Evolutionary conservation across 495 filamentous ascomycete species (phyloP), one percentile per base, ranked within the genome.

Genomic region (Geoglossum glabrum): DNA sequence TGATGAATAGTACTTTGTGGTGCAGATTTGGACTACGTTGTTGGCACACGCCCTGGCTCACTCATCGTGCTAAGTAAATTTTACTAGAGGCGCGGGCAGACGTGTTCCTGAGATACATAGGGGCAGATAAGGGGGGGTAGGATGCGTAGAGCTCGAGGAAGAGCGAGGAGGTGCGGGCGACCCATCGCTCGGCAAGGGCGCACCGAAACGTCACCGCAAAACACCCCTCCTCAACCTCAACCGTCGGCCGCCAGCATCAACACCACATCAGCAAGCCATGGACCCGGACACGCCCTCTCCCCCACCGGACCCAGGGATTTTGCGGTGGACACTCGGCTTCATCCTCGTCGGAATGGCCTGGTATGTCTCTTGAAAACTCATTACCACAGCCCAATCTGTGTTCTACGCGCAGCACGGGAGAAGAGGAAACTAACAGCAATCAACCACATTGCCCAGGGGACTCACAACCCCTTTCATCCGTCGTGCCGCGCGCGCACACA

Each of bases 321-420:
- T 90, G 70, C 86, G 84, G 70, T 93, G 85, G 73, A 74, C 87
- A 59, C 74, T 90, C 54, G 86, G 85, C 60, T 96, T 96, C 76
- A 77, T 96, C 59, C 78, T 95, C 61, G 87, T 98, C 61, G 88
- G 88, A 43, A 73, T 88, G 54, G 87, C 88, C 64, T 98, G 92
- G 90, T 50, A 50, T 6, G 46, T 28, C 26, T 28, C 17, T 47
- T n/a, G n/a, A n/a, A n/a, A n/a, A n/a, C n/a, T n/a, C n/a, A n/a
- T n/a, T n/a, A n/a, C n/a, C n/a, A n/a, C n/a, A n/a, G n/a, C n/a
- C n/a, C n/a, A n/a, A n/a, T n/a, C n/a, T n/a, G n/a, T n/a, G n/a
- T n/a, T n/a, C n/a, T n/a, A n/a, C n/a, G n/a, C n/a, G n/a, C n/a
- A n/a, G n/a, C n/a, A n/a, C n/a, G n/a, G n/a, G n/a, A n/a, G n/a